Evolutionary conservation across 2,329 filamentous ascomycete genomes (phyloP).

Genomic region (Mycocentrospora acerina): DNA sequence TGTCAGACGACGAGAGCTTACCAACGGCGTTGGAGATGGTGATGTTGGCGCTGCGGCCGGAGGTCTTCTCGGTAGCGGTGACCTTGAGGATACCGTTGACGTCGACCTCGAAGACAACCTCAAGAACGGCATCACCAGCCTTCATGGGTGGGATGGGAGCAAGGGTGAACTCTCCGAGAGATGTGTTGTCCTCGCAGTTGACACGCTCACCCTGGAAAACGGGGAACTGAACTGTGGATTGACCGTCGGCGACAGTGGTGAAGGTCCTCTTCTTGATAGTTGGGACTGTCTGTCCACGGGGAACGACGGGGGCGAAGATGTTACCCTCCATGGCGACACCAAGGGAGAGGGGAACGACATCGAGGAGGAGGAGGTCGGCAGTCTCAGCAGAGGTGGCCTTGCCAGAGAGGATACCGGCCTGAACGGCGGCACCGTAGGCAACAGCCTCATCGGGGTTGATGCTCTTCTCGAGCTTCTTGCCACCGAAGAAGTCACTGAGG

Average conservation of each 20-base stretch:
- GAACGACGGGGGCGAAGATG: conserved; percentile 93
- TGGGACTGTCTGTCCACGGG: conserved; percentile 62
- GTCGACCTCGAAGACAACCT: conserved; percentile 98
- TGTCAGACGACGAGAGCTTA: conserved; percentile 92
- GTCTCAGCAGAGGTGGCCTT: conserved; percentile 97
- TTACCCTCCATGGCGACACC: conserved; percentile 99
- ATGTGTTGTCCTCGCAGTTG: conserved; percentile 98
- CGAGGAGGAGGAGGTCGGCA: conserved; percentile 88
- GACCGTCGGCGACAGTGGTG: conserved; percentile 70
- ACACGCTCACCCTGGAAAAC: conserved; percentile 96
- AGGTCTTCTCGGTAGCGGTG: conserved; percentile 98
- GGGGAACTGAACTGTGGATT: conserved; percentile 82
- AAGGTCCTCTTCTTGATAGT: conserved; percentile 84
- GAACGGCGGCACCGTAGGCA: conserved; percentile 96
- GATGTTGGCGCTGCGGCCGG: conserved; percentile 97
- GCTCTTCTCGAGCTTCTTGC: conserved; percentile 99
- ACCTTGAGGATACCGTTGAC: conserved; percentile 99
- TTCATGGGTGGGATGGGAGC: conserved; percentile 84
- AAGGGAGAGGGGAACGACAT: conserved; percentile 93
- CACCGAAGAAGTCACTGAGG: conserved; percentile 97
- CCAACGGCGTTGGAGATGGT: conserved; percentile 99
- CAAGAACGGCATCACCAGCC: conserved; percentile 93
- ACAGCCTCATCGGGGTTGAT: conserved; percentile 99
- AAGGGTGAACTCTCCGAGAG: conserved; percentile 93
- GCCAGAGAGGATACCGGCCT: conserved; percentile 97